A percentile compares a stretch with the other conserved stretches of the same genome.
These are phyloP conservation scores for Erythrobasidium hasegawianum DNA, from an alignment of 1,284 basidiomycete species.

Conservation along the genomic window DNA sequence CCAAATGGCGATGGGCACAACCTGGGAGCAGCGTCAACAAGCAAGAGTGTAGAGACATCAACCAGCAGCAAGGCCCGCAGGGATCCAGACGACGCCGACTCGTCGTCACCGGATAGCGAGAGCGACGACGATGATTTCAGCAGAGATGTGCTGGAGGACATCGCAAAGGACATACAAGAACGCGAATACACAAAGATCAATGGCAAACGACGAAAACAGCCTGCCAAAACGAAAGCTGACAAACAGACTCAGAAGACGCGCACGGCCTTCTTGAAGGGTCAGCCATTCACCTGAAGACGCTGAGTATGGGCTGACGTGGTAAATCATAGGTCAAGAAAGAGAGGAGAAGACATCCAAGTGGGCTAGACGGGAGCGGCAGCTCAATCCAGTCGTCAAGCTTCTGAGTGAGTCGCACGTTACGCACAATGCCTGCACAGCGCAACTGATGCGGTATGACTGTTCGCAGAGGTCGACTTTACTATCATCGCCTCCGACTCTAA, in stretches of 20 bases:
- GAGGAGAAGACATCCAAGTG: conserved; percentile 29
- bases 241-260: conserved; percentile 22
- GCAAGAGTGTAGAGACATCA: conserved; percentile 6
- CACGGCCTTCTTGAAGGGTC: conserved; percentile 7
- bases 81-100: conserved; percentile 7
- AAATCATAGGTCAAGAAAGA: conserved; percentile 18
- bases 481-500: conserved; percentile 14
- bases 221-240: conserved; percentile 14
- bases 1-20: background rate
- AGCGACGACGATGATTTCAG: conserved; percentile 26
- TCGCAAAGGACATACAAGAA: conserved; percentile 9
- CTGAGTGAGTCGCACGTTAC: conserved; percentile 5
- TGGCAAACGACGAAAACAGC: conserved; percentile 13
- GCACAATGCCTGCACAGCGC: background rate
- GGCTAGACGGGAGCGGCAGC: conserved; percentile 21
- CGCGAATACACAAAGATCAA: conserved; percentile 9
- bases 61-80: too few species aligned
- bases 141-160: conserved; percentile 13
- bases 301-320: too few species aligned
- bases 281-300: too few species aligned
- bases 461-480: conserved; percentile 22
- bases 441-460: background rate
- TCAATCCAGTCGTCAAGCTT: conserved; percentile 18
- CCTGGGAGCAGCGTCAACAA: background rate
- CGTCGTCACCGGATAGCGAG: background rate